Percentiles rank a stretch among this genome's conserved stretches.
Conservation (phyloP, 2,329 filamentous ascomycete genomes). For the Pseudodiploospora longispora region DNA sequence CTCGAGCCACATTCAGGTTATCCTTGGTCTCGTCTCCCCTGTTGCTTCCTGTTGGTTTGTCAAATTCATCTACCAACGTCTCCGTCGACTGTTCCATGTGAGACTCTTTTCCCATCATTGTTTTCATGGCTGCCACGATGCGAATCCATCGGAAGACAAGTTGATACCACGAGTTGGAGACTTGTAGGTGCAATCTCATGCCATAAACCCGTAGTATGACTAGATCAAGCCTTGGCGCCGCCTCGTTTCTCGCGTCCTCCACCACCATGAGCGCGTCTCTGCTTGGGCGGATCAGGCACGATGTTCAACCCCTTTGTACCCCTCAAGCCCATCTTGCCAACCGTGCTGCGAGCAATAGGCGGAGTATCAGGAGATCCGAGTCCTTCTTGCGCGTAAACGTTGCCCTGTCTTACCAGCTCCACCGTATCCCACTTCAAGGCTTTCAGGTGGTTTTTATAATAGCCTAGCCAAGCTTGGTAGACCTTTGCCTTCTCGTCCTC, state of each 20-base stretch:
- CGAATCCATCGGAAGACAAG: too few species aligned
- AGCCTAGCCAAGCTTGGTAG: slow-evolving; percentile 51
- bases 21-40: too few species aligned
- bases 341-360: slow-evolving; percentile 34
- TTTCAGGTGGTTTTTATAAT: slow-evolving; percentile 45
- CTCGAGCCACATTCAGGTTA: too few species aligned
- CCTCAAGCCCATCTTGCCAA: slow-evolving; percentile 51
- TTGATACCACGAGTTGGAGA: too few species aligned
- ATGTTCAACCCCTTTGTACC: slow-evolving; percentile 41
- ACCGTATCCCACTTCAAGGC: slow-evolving; percentile 32
- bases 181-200: too few species aligned
- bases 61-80: too few species aligned
- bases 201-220: too few species aligned
- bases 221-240: not conserved
- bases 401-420: slow-evolving; percentile 42
- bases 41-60: too few species aligned
- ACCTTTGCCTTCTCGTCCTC: slow-evolving; percentile 36
- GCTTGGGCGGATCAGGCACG: slow-evolving; percentile 33
- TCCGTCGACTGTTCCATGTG: too few species aligned
- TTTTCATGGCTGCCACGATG: too few species aligned
- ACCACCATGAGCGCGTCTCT: not conserved
- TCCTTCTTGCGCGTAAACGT: slow-evolving; percentile 39
- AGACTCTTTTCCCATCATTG: too few species aligned
- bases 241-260: not conserved
- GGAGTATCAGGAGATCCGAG: slow-evolving; percentile 41